Evolutionary conservation across 306 rosid genomes (phyloP).

Genomic region (Erythrophleum fordii): DNA sequence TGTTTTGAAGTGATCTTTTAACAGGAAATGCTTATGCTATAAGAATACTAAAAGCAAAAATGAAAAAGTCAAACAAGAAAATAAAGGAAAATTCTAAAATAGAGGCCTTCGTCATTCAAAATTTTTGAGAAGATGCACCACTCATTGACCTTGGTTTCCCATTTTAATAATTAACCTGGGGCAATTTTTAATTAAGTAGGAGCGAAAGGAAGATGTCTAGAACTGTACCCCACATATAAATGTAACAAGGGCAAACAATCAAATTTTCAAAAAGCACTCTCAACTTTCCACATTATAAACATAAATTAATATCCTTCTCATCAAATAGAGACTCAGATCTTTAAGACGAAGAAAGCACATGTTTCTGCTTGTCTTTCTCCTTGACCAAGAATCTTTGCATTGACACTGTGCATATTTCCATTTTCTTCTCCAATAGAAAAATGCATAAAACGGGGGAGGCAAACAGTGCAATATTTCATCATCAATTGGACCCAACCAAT

Average conservation of each 20-base stretch:
- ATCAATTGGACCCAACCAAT: constrained; percentile 66
- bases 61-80: constrained; percentile 37
- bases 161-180: constrained; percentile 30
- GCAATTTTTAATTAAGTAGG: constrained; percentile 42
- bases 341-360: constrained; percentile 56
- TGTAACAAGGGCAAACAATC: constrained; percentile 74
- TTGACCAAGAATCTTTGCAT: constrained; percentile 65
- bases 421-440: constrained; percentile 36
- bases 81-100: constrained; percentile 41
- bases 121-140: constrained; percentile 56
- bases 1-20: not conserved
- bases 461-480: constrained; percentile 59
- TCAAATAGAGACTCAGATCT: constrained; percentile 58
- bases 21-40: not conserved
- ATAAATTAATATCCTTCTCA: constrained; percentile 47
- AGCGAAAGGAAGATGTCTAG: constrained; percentile 23
- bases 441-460: not conserved
- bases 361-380: constrained; percentile 85
- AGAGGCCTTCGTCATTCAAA: constrained; percentile 45
- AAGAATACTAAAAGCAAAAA: not conserved
- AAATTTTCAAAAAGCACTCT: constrained; percentile 72
- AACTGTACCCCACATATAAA: constrained; percentile 48
- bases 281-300: constrained; percentile 38
- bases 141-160: constrained; percentile 77
- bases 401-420: constrained; percentile 40